phyloP scores from a whole-genome alignment of 306 rosid genomes.

The Dalbergia cochinchinensis region DNA sequence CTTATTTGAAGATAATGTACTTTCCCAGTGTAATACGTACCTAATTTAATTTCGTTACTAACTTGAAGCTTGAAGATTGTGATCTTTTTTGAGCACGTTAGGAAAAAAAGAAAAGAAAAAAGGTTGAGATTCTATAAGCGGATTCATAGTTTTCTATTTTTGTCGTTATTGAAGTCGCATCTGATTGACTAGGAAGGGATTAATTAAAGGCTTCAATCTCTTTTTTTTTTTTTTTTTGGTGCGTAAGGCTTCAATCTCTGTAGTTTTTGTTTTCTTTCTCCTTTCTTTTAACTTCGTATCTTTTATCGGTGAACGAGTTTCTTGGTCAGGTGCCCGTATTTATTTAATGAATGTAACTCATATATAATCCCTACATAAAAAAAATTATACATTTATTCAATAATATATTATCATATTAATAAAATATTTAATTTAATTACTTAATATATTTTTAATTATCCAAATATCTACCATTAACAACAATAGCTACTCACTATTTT shows the following conservation, averaged over 20 bases:
- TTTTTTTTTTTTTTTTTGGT: no score
- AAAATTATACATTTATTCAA: no score
- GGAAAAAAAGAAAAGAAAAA: no score
- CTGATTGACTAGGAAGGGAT: background rate
- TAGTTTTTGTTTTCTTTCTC: background rate
- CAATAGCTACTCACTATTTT: no score
- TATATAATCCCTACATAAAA: no score
- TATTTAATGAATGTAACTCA: background rate
- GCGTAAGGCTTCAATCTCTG: background rate
- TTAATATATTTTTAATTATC: no score
- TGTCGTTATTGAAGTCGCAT: conserved; percentile 37
- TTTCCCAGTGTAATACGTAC: conserved; percentile 25
- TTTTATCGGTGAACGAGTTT: conserved; percentile 45
- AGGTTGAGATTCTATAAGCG: conserved; percentile 41
- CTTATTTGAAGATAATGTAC: conserved; percentile 32
- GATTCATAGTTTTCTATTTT: conserved; percentile 34
- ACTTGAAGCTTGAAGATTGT: conserved; percentile 6
- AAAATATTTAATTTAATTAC: no score
- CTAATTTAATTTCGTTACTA: conserved; percentile 14
- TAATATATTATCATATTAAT: no score
- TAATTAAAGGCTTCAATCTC: background rate
- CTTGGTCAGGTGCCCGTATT: conserved; percentile 38
- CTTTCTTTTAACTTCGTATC: conserved; percentile 16
- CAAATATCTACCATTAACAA: no score
- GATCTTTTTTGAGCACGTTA: background rate